These are phyloP conservation scores for Aspergillus bridgeri DNA, from an alignment of 495 filamentous ascomycete species.

Conservation along the genomic window DNA sequence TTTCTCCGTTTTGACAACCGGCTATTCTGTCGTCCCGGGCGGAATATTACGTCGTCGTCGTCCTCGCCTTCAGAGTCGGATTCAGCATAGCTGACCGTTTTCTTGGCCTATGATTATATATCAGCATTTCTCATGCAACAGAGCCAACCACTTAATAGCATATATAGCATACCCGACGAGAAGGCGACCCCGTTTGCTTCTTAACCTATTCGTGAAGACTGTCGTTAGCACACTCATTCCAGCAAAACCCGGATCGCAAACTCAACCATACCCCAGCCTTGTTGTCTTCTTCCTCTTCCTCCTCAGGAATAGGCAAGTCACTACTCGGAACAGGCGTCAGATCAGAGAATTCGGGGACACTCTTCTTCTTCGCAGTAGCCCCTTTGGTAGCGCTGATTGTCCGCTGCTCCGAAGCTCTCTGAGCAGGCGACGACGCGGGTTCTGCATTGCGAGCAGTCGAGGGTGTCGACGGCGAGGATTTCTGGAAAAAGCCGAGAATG, in stretches of 20 bases:
- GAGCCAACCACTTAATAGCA: background rate
- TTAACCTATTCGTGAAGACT: slow-evolving; percentile 16
- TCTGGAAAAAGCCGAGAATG: slow-evolving; percentile 85
- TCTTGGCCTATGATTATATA: slow-evolving; percentile 38
- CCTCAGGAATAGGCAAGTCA: slow-evolving; percentile 49
- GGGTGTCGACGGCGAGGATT: slow-evolving; percentile 50
- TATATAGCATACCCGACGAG: slow-evolving; percentile 39
- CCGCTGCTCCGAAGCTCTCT: slow-evolving; percentile 36
- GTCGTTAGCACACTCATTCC: slow-evolving; percentile 8
- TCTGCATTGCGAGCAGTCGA: slow-evolving; percentile 30
- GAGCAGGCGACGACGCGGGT: slow-evolving; percentile 41
- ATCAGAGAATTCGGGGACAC: slow-evolving; percentile 42
- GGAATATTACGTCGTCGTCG: slow-evolving; percentile 52
- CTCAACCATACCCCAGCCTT: slow-evolving; percentile 23
- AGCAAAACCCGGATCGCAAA: slow-evolving; percentile 12
- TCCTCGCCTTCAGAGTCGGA: slow-evolving; percentile 54
- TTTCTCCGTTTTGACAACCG: slow-evolving; percentile 51
- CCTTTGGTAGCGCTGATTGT: slow-evolving; percentile 27
- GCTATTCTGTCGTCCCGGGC: slow-evolving; percentile 36
- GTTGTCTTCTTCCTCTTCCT: slow-evolving; percentile 31
- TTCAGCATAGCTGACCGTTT: slow-evolving; percentile 45
- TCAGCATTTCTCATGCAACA: slow-evolving; percentile 9
- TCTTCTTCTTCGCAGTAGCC: slow-evolving; percentile 31
- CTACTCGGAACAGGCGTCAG: slow-evolving; percentile 80
- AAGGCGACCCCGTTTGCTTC: slow-evolving; percentile 36